Conservation (phyloP, 257 asterid species). For the Salvia miltiorrhiza region DNA sequence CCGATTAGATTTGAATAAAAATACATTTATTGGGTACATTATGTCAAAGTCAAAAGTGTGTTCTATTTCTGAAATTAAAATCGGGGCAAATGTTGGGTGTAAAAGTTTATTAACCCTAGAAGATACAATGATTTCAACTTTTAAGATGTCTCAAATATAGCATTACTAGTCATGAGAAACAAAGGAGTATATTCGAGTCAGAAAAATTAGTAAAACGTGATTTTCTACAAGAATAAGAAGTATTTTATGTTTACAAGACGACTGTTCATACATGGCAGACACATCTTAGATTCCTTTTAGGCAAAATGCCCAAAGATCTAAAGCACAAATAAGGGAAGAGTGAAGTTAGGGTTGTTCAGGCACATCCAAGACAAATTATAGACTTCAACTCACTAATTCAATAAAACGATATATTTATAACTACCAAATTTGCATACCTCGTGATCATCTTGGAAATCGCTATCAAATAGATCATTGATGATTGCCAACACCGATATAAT, state of each 20-base stretch:
- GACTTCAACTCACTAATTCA: background rate
- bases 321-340: conserved; percentile 5
- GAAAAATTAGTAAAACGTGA: background rate
- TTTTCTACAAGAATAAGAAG: background rate
- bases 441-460: conserved; percentile 43
- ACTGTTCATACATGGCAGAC: background rate
- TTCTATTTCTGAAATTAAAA: no score
- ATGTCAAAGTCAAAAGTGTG: no score
- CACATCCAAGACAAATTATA: background rate
- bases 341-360: background rate
- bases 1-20: no score
- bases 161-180: background rate
- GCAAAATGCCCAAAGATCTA: conserved; percentile 4
- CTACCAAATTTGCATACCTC: conserved; percentile 45
- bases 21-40: no score
- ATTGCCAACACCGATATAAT: conserved; percentile 61
- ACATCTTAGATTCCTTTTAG: background rate
- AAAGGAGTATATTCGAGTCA: background rate
- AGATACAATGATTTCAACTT: background rate
- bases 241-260: background rate
- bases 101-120: no score
- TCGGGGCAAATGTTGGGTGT: no score
- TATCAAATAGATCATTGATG: conserved; percentile 60
- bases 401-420: background rate
- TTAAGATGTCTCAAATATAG: background rate